These are phyloP conservation scores for Pseudogymnoascus sp. DNA, from an alignment of 2,329 filamentous ascomycete species.

Conservation along the genomic window DNA sequence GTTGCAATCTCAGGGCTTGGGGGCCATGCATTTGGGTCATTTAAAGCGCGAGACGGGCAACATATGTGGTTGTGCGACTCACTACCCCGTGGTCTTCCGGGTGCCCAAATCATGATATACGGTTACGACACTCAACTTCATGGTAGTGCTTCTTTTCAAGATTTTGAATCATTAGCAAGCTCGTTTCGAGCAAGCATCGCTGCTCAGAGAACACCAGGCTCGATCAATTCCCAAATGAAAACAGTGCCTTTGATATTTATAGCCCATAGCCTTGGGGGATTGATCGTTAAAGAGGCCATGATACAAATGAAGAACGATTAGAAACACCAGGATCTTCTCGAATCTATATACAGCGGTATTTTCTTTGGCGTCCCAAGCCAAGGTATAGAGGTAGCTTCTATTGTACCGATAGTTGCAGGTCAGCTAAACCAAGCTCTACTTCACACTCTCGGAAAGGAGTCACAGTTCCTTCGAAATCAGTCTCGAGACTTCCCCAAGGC, in stretches of 20 bases:
- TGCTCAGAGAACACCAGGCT: neutral
- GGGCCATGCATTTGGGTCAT: neutral
- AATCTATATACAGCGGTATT: constrained; percentile 10
- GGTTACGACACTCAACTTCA: neutral
- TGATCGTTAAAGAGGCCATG: constrained; percentile 19
- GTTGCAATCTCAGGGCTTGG: neutral
- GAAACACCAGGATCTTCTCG: neutral
- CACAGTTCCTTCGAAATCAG: constrained; percentile 9
- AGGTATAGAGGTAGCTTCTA: constrained; percentile 14
- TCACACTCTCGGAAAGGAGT: constrained; percentile 8
- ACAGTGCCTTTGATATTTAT: constrained; percentile 15
- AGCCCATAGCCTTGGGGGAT: constrained; percentile 19
- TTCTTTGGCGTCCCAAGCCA: constrained; percentile 16
- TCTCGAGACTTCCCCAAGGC: constrained; percentile 6
- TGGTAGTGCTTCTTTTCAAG: neutral
- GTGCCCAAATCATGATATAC: constrained; percentile 1
- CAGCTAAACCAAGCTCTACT: constrained; percentile 13
- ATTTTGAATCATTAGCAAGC: neutral
- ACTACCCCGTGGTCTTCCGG: neutral
- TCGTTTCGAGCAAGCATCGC: neutral
- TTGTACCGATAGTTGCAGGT: constrained; percentile 12
- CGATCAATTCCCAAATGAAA: neutral
- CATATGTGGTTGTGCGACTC: constrained; percentile 5
- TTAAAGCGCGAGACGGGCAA: neutral
- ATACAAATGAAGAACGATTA: constrained; percentile 9